Conservation (phyloP, 179 eudicot genomes). For the Heliamphora pulchella region DNA sequence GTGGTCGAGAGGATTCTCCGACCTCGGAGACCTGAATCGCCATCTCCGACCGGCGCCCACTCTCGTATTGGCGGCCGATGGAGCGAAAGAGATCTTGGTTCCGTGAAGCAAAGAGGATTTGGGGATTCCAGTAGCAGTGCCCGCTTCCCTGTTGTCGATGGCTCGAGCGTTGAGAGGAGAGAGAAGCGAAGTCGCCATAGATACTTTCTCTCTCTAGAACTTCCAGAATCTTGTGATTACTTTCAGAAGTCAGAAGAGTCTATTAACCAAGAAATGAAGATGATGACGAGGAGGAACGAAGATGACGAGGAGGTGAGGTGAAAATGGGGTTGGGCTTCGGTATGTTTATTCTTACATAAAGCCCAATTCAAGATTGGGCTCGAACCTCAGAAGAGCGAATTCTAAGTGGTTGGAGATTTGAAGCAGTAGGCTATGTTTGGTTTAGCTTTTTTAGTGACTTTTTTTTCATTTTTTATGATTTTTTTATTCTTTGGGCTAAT, state of each 20-base stretch:
- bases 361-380: too few relatives aligned
- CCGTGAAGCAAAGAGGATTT: constrained; percentile 37
- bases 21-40: constrained; percentile 35
- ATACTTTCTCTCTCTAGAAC: not conserved
- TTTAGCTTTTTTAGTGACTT: too few relatives aligned
- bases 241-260: not conserved
- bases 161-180: constrained; percentile 35
- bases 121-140: constrained; percentile 16
- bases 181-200: constrained; percentile 29
- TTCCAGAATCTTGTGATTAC: not conserved
- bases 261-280: too few relatives aligned
- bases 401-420: too few relatives aligned
- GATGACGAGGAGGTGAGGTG: too few relatives aligned
- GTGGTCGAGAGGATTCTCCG: constrained; percentile 33
- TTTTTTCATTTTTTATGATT: too few relatives aligned
- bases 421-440: too few relatives aligned
- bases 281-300: too few relatives aligned
- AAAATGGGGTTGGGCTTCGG: too few relatives aligned
- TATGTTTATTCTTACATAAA: too few relatives aligned
- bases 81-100: constrained; percentile 26
- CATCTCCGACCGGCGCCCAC: constrained; percentile 22
- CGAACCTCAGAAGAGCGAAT: too few relatives aligned
- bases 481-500: too few relatives aligned
- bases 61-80: constrained; percentile 18
- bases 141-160: constrained; percentile 22